Percentiles rank a stretch among this genome's conserved stretches.
These are phyloP conservation scores for Dioszegia aurantiaca DNA, from an alignment of 768 basidiomycete species.

Conservation along the genomic window DNA sequence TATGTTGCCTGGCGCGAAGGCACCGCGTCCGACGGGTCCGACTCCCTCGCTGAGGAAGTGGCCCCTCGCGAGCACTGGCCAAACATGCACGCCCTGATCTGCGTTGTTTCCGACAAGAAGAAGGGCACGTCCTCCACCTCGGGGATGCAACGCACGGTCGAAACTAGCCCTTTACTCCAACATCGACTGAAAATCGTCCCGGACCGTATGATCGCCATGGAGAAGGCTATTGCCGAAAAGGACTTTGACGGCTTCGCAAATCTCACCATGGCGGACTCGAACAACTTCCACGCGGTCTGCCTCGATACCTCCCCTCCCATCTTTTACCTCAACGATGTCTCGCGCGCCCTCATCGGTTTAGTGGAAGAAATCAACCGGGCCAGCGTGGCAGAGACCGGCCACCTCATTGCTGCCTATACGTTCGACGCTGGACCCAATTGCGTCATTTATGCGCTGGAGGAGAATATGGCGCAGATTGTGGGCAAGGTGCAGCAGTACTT, in stretches of 20 bases:
- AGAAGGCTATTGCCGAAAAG: constrained; percentile 68
- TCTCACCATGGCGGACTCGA: constrained; percentile 96
- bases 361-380: constrained; percentile 90
- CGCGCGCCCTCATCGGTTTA: constrained; percentile 82
- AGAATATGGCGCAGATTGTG: constrained; percentile 74
- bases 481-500: constrained; percentile 76
- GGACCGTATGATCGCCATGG: constrained; percentile 75
- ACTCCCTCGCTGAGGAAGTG: constrained; percentile 83
- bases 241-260: constrained; percentile 87
- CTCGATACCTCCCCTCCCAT: constrained; percentile 97
- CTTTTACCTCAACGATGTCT: constrained; percentile 99
- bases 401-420: constrained; percentile 89
- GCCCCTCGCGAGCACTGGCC: constrained; percentile 87
- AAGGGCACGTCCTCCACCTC: constrained; percentile 92
- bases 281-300: constrained; percentile 97
- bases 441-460: constrained; percentile 82
- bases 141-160: constrained; percentile 97
- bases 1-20: constrained; percentile 95
- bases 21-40: constrained; percentile 63
- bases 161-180: constrained; percentile 80
- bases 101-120: constrained; percentile 91
- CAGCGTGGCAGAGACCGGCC: constrained; percentile 52
- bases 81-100: constrained; percentile 93
- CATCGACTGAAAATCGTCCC: constrained; percentile 91
- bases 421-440: constrained; percentile 98